These are phyloP conservation scores for Fagopyrum homotropicum DNA, from an alignment of 148 eudicot genomes.

Conservation along the genomic window DNA sequence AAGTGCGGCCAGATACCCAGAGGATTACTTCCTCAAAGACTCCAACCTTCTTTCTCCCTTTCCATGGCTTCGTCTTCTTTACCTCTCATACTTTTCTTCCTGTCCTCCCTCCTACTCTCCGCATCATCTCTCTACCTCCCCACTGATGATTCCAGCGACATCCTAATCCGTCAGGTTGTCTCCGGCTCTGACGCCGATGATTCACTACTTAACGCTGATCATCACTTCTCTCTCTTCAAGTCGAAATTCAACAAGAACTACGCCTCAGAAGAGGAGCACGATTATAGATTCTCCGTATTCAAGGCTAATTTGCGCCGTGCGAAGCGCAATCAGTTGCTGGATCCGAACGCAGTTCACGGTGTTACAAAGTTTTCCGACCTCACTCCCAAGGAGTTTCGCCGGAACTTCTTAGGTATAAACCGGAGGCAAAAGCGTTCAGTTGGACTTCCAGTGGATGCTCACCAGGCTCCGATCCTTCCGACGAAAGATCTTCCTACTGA, in stretches of 20 bases:
- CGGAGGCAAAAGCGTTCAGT: slow-evolving; percentile 27
- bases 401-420: slow-evolving; percentile 41
- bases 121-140: slow-evolving; percentile 13
- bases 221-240: slow-evolving; percentile 71
- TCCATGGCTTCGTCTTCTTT: slow-evolving; percentile 19
- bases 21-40: not conserved
- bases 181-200: slow-evolving; percentile 25
- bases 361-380: slow-evolving; percentile 82
- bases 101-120: slow-evolving; percentile 26
- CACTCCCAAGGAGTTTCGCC: slow-evolving; percentile 62
- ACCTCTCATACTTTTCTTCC: slow-evolving; percentile 23
- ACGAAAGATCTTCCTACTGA: slow-evolving; percentile 53
- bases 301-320: slow-evolving; percentile 74
- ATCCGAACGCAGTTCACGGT: slow-evolving; percentile 79
- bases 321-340: slow-evolving; percentile 56
- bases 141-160: slow-evolving; percentile 26
- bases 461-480: slow-evolving; percentile 67
- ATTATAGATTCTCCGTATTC: slow-evolving; percentile 49
- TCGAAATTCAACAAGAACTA: slow-evolving; percentile 47
- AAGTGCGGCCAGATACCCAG: not conserved
- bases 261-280: slow-evolving; percentile 55
- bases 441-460: slow-evolving; percentile 54
- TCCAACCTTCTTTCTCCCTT: not conserved
- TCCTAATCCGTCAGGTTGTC: slow-evolving; percentile 55
- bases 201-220: slow-evolving; percentile 44